Evolutionary conservation across 2,329 filamentous ascomycete genomes (phyloP).

Genomic region (Massarina eburnea): DNA sequence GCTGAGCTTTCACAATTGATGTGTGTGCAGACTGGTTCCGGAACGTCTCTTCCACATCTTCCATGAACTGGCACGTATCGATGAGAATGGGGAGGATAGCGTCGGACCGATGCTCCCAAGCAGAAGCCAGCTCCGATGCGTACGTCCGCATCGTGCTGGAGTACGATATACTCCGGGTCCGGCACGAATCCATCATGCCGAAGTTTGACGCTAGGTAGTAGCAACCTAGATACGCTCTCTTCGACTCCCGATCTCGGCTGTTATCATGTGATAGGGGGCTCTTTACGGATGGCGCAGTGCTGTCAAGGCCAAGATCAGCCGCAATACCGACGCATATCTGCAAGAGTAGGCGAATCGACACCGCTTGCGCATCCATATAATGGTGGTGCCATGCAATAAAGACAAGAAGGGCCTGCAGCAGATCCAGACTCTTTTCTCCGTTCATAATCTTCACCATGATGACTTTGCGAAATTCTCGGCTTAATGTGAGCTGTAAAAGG

Average conservation of each 20-base stretch:
- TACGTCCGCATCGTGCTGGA: conserved; percentile 32
- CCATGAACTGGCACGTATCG: conserved; percentile 38
- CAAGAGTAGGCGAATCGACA: conserved; percentile 37
- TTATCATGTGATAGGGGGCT: conserved; percentile 25
- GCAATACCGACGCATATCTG: conserved; percentile 38
- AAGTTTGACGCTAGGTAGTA: conserved; percentile 37
- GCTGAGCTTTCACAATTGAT: conserved; percentile 32
- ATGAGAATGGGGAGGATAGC: conserved; percentile 31
- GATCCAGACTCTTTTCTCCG: conserved; percentile 38
- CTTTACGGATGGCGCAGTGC: conserved; percentile 17
- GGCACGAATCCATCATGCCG: conserved; percentile 26
- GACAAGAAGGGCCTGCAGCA: conserved; percentile 35
- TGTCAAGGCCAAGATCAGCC: conserved; percentile 34
- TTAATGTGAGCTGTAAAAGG: conserved; percentile 30
- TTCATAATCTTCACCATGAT: conserved; percentile 39
- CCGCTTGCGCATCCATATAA: conserved; percentile 38
- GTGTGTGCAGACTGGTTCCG: conserved; percentile 27
- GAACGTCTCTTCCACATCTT: conserved; percentile 40
- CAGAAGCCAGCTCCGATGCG: conserved; percentile 33
- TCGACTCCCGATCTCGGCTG: conserved; percentile 30
- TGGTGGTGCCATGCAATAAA: conserved; percentile 43
- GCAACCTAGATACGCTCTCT: conserved; percentile 39
- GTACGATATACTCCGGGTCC: conserved; percentile 26
- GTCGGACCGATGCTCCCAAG: conserved; percentile 35
- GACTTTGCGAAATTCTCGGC: conserved; percentile 40